Percentiles rank a stretch among this genome's conserved stretches.
Evolutionary conservation across 176 grass and related monocot genomes (phyloP).

Genomic region (Rhynchospora pubera): DNA sequence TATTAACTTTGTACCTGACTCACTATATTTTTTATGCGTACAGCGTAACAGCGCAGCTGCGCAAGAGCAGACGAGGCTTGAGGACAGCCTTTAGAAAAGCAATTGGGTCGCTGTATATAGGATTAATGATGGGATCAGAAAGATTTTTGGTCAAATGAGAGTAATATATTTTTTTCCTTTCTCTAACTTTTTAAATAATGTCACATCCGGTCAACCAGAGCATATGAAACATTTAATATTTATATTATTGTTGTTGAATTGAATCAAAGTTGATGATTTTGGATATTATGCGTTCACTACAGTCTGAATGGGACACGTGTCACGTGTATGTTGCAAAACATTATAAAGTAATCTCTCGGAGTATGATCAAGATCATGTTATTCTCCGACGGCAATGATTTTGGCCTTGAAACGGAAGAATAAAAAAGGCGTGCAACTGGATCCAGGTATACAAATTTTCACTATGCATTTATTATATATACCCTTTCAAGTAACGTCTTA

Average conservation of each 20-base stretch:
- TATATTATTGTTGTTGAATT: background rate
- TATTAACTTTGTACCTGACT: background rate
- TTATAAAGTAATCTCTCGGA: background rate
- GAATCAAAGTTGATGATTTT: background rate
- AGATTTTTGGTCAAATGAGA: slow-evolving; percentile 1
- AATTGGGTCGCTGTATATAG: background rate
- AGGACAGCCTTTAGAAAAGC: background rate
- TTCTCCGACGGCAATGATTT: background rate
- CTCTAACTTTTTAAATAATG: background rate
- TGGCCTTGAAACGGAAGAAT: background rate
- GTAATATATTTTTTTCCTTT: background rate
- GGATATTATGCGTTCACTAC: background rate
- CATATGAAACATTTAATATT: background rate
- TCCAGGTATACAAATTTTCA: no score
- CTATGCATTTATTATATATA: no score
- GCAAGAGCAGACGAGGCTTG: background rate
- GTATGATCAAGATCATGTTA: background rate
- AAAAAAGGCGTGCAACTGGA: background rate
- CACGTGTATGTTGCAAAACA: background rate
- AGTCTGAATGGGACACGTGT: background rate
- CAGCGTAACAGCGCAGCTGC: no score
- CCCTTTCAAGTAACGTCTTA: background rate
- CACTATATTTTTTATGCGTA: background rate
- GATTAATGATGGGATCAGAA: background rate
- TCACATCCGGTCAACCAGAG: slow-evolving; percentile 21